A percentile compares a stretch with the other conserved stretches of the same genome.
These are phyloP conservation scores for Rhizopus sp. DNA, from an alignment of 371 early-diverging fungal species.

Conservation along the genomic window DNA sequence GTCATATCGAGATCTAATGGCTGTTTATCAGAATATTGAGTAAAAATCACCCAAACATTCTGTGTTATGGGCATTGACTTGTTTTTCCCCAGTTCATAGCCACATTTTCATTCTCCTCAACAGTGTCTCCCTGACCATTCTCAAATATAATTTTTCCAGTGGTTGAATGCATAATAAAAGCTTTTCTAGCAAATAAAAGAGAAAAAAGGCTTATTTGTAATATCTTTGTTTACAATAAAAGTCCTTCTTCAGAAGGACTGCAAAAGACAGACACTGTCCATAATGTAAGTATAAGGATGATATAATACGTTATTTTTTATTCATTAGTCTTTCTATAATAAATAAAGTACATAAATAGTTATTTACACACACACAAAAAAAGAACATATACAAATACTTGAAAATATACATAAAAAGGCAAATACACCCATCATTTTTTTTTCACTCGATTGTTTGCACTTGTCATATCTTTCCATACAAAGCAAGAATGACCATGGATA, in stretches of 20 bases:
- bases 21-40: constrained; percentile 8
- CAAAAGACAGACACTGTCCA: too few relatives aligned
- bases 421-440: too few relatives aligned
- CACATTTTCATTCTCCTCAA: constrained; percentile 5
- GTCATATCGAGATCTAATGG: background rate
- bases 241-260: too few relatives aligned
- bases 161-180: constrained; percentile 3
- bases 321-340: too few relatives aligned
- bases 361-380: too few relatives aligned
- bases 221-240: too few relatives aligned
- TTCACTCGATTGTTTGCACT: too few relatives aligned
- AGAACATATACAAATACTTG: too few relatives aligned
- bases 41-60: constrained; percentile 4
- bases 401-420: too few relatives aligned
- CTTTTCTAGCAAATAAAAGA: background rate
- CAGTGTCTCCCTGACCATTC: constrained; percentile 5
- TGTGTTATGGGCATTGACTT: constrained; percentile 7
- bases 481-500: constrained; percentile 52
- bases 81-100: background rate
- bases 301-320: too few relatives aligned
- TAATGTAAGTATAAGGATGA: too few relatives aligned
- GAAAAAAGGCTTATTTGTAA: background rate
- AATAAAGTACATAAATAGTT: too few relatives aligned
- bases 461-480: constrained; percentile 43
- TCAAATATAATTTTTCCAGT: constrained; percentile 7